Percentiles rank a stretch among this genome's conserved stretches.
Conservation (phyloP, 495 filamentous ascomycete species). For the Trichoderma reesei region DNA sequence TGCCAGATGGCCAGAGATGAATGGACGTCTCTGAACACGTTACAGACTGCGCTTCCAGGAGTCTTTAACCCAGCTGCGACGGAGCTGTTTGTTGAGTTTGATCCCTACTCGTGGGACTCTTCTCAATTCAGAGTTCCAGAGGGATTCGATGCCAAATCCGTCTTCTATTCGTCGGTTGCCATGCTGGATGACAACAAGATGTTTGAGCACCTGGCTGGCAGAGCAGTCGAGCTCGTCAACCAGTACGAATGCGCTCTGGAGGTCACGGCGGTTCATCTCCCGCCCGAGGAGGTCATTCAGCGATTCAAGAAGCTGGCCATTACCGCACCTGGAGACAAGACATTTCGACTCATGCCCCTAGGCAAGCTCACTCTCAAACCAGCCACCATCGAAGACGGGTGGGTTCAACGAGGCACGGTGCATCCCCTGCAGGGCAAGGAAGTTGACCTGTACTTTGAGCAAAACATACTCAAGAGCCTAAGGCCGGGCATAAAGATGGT, state of each 20-base stretch:
- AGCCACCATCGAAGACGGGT: slow-evolving; percentile 4
- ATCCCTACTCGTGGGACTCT: slow-evolving; percentile 13
- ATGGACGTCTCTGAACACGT: slow-evolving; percentile 43
- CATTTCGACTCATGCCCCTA: slow-evolving; percentile 15
- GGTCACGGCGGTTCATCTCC: not conserved
- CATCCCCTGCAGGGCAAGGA: slow-evolving; percentile 16
- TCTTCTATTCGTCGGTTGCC: slow-evolving; percentile 32
- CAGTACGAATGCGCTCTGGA: slow-evolving; percentile 6
- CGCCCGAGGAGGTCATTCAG: not conserved
- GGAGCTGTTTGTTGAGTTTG: slow-evolving; percentile 19
- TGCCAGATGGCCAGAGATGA: slow-evolving; percentile 63
- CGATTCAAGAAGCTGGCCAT: not conserved
- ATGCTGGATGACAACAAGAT: slow-evolving; percentile 25
- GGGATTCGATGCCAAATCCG: slow-evolving; percentile 16
- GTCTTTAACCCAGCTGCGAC: slow-evolving; percentile 54
- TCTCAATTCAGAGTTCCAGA: slow-evolving; percentile 10
- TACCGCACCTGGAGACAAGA: too few relatives aligned
- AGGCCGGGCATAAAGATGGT: slow-evolving; percentile 71
- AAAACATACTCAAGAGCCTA: slow-evolving; percentile 48
- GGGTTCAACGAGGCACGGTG: slow-evolving; percentile 11
- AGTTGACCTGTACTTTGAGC: slow-evolving; percentile 57
- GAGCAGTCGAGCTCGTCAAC: not conserved
- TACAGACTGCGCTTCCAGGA: slow-evolving; percentile 51
- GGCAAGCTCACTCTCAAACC: slow-evolving; percentile 7
- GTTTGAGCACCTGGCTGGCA: slow-evolving; percentile 13